A percentile compares a stretch with the other conserved stretches of the same genome.
These are phyloP conservation scores for Candida golubevii DNA, from an alignment of 805 yeast species.

Conservation along the genomic window DNA sequence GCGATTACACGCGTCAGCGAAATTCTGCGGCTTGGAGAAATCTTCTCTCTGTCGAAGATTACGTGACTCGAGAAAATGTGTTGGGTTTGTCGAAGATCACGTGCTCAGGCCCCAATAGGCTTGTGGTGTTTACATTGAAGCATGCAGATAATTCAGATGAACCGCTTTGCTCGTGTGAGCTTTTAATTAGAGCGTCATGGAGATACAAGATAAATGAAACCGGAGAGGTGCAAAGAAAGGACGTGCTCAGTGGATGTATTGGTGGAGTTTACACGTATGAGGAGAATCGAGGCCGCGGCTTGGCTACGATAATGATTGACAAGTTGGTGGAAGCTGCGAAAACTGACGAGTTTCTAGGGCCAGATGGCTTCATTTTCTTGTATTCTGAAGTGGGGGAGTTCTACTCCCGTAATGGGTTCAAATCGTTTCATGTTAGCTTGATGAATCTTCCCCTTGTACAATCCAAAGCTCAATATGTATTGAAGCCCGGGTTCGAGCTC, in stretches of 20 bases:
- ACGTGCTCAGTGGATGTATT: slow-evolving; percentile 32
- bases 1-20: slow-evolving; percentile 31
- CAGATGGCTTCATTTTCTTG: slow-evolving; percentile 33
- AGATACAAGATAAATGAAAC: slow-evolving; percentile 17
- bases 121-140: slow-evolving; percentile 25
- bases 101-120: slow-evolving; percentile 13
- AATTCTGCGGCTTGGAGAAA: slow-evolving; percentile 37
- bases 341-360: slow-evolving; percentile 20
- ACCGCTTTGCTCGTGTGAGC: slow-evolving; percentile 33
- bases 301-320: slow-evolving; percentile 38
- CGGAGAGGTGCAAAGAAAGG: slow-evolving; percentile 15
- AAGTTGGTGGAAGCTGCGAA: slow-evolving; percentile 27
- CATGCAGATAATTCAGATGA: slow-evolving; percentile 16
- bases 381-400: slow-evolving; percentile 44
- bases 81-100: slow-evolving; percentile 25
- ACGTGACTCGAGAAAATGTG: slow-evolving; percentile 30
- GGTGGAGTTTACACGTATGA: slow-evolving; percentile 41
- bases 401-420: slow-evolving; percentile 35
- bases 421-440: slow-evolving; percentile 34
- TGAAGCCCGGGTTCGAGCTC: slow-evolving; percentile 12
- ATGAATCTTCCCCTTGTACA: slow-evolving; percentile 20
- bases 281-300: slow-evolving; percentile 34
- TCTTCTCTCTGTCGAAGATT: slow-evolving; percentile 28
- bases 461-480: neutral
- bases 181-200: slow-evolving; percentile 29